These are phyloP conservation scores for Cladochytrium tenue DNA, from an alignment of 371 early-diverging fungal species.

Conservation along the genomic window DNA sequence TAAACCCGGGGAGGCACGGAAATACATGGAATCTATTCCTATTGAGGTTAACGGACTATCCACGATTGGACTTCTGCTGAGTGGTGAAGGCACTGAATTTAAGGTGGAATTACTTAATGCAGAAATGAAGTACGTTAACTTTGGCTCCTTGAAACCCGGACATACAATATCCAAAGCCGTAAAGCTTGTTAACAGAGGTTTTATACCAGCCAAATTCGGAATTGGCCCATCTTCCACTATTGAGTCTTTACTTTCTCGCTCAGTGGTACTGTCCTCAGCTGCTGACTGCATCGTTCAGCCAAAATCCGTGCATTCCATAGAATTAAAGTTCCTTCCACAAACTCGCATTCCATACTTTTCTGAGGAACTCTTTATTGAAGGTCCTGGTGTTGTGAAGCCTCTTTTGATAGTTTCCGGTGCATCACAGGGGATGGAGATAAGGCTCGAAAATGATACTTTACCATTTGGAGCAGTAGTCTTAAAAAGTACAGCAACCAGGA, in stretches of 20 bases:
- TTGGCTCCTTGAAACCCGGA: slow-evolving; percentile 52
- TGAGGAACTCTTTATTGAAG: slow-evolving; percentile 50
- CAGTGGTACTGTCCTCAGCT: slow-evolving; percentile 22
- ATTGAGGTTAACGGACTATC: slow-evolving; percentile 52
- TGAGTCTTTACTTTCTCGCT: slow-evolving; percentile 29
- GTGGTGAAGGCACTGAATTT: slow-evolving; percentile 45
- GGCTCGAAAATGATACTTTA: slow-evolving; percentile 50
- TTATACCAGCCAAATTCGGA: slow-evolving; percentile 41
- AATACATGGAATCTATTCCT: slow-evolving; percentile 39
- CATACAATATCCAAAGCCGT: slow-evolving; percentile 28
- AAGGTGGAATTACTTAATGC: slow-evolving; percentile 38
- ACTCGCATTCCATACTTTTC: slow-evolving; percentile 44
- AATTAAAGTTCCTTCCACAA: slow-evolving; percentile 49
- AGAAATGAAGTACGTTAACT: slow-evolving; percentile 39
- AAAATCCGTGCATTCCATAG: slow-evolving; percentile 37
- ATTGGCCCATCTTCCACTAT: slow-evolving; percentile 38
- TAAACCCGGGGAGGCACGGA: slow-evolving; percentile 39
- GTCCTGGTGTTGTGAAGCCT: slow-evolving; percentile 35
- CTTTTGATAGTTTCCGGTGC: slow-evolving; percentile 48
- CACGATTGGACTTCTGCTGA: slow-evolving; percentile 36
- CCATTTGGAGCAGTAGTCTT: slow-evolving; percentile 59
- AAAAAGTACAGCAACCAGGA: slow-evolving; percentile 45
- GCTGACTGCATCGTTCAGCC: slow-evolving; percentile 37
- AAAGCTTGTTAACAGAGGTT: slow-evolving; percentile 49
- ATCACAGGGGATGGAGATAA: slow-evolving; percentile 57